Evolutionary conservation across 208 protist species (phyloP).

Genomic region (Acanthamoeba castellanii): DNA sequence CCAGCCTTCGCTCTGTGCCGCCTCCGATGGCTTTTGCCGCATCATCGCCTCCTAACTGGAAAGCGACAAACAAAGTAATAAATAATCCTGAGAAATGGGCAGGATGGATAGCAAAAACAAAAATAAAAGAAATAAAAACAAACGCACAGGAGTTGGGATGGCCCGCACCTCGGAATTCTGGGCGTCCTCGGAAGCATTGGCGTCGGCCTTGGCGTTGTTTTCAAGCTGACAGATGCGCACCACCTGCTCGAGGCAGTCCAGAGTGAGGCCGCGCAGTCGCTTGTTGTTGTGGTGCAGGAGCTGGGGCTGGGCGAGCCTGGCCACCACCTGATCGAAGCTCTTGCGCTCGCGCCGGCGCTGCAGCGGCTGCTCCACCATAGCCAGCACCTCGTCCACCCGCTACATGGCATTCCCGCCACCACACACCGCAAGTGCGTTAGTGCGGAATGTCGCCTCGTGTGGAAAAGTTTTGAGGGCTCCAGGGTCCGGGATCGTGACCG

Average conservation of each 20-base stretch:
- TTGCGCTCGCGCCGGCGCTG: not conserved
- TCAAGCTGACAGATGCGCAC: constrained; percentile 56
- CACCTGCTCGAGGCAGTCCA: constrained; percentile 44
- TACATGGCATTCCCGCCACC: not conserved
- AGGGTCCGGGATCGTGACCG: no score
- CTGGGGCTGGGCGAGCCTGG: constrained; percentile 10
- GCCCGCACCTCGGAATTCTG: not conserved
- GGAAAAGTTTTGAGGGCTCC: no score
- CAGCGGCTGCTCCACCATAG: not conserved
- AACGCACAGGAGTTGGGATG: not conserved
- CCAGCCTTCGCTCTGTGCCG: not conserved
- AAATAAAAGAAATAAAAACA: not conserved
- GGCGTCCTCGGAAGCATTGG: not conserved
- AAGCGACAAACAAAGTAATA: no score
- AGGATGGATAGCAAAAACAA: no score
- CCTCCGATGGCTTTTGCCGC: no score
- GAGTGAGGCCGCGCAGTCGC: constrained; percentile 2
- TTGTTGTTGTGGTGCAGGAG: constrained; percentile 34
- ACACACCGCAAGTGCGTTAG: no score
- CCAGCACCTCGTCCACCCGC: not conserved
- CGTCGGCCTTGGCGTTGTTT: constrained; percentile 37
- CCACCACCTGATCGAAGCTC: not conserved
- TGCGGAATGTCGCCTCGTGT: no score
- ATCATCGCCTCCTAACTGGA: no score
- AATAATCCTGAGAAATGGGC: no score